Base-by-base conservation (phyloP, 202 grass and related monocot species). In the Saccharum hybrid region DNA sequence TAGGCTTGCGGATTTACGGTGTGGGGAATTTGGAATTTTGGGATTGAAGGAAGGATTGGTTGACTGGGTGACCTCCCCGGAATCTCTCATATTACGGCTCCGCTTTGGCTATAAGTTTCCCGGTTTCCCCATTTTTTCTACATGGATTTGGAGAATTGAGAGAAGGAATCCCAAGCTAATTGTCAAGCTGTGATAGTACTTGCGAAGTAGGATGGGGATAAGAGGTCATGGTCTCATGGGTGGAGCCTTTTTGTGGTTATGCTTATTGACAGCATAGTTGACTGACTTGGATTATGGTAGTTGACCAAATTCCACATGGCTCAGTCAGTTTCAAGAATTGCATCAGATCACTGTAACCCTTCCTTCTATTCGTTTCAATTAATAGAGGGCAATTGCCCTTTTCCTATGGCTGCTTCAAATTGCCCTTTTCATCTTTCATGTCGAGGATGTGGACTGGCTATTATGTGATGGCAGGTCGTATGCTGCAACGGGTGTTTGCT, bases 41-140 rank as follows among this genome's bases (percentile, higher is more conserved):
- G 63, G 52, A 80, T 77, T n/a, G 21, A 16, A 72, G 28, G 30
- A 77, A 43, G 34, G 4, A 76, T 48, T 21, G 30, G 15, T 61
- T 71, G 74, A 6, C 10, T 16, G 38, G 51, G 67, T 79, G 22
- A 71, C 22, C 36, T 61, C 7, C 12, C 36, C 23, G 15, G 67
- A 34, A 62, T 6, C 8, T 71, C 51, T 31, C 66, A 7, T 71
- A 10, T 45, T 21, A 36, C 36, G 5, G 10, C 51, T 79, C 4
- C 10, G 0, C 7, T 63, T 28, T 10, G 62, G 1, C 63, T 18
- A 77, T 57, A 62, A 28, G 26, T 73, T 68, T 15, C 23, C 10
- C 2, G 2, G 1, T 41, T 70, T 81, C 21, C 36, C 37, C 9
- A 71, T 73, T 79, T 86, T 8, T 2, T 41, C 7, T 70, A 2